Base-by-base conservation (phyloP, 208 protist species). In the Hexamita inflata region DNA sequence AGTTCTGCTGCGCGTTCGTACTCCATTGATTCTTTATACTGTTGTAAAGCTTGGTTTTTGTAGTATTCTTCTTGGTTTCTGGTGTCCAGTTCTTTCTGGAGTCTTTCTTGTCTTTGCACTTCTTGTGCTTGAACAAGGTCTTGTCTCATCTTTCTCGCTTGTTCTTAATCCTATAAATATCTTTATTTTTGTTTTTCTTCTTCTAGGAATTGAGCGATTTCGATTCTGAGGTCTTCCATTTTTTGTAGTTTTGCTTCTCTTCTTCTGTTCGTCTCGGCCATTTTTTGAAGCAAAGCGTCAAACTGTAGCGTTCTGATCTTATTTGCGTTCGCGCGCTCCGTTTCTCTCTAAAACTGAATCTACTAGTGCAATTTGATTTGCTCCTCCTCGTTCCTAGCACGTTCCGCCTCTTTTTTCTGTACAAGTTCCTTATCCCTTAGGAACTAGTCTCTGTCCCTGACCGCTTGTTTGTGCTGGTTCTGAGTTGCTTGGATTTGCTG, bases 171-270 rank as follows among this genome's bases (percentile, higher is more conserved):
- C 30, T 66, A 15, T 34, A 38, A 15, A 15, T 66, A 15, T n/a
- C 24, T 30, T 30, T 66, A 30, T 38, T 38, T 15, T 15, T 30
- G 60, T 30, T 38, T n/a, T 66, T 66, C 24, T 30, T 66, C 60
- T 30, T 66, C 60, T 15, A 38, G 34, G 13, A 30, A 15, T 15
- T 15, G 24, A 24, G 60, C 60, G 34, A 66, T 15, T 15, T 15
- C 60, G 30, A 66, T 66, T 38, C 60, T 15, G 30, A 66, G 60
- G 13, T 66, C 60, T 34, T 66, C 60, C 15, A 66, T 15, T 24
- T 30, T 15, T 34, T 66, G n/a, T n/a, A n/a, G n/a, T n/a, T n/a
- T n/a, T n/a, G n/a, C n/a, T n/a, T n/a, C 60, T 15, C 60, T 15
- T 40, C 60, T n/a, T 19, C 60, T 15, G 13, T 66, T 15, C 15